Base-by-base conservation (phyloP, 352 stramenopile species). In the Globisporangium spiculum region DNA sequence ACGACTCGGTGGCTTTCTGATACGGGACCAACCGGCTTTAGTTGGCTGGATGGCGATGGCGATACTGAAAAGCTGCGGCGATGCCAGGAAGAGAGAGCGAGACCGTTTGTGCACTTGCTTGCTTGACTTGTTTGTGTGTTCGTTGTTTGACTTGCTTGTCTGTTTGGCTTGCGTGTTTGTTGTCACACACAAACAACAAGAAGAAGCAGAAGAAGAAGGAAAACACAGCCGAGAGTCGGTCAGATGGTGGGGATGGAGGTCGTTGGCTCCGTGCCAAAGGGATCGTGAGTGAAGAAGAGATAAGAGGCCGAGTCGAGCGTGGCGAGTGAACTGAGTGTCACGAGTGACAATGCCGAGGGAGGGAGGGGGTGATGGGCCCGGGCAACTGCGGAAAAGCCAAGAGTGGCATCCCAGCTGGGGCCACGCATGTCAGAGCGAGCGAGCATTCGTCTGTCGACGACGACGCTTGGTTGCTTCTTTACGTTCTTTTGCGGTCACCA, bases 251-350 rank as follows among this genome's bases (percentile, higher is more conserved):
- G n/a, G 50, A 27, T 26, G n/a, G 50, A 26, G 50, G n/a, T 30
- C 9, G 30, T 26, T 18, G 50, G 44, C 44, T 52, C 12, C 0
- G 55, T 61, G 55, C 55, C 55, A 18, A 38, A 16, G 46, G 55
- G 55, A 61, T 61, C 55, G 55, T 61, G 55, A 61, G 55, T 61
- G 55, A 61, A 61, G 27, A 61, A 61, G 27, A 44, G 36, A 61
- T 46, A 61, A 61, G 27, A 44, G 36, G 3, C 14, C 36, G 30
- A 26, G 54, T 50, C 41, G 7, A 30, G 52, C 14, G 52, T 57
- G 22, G 53, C 54, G 27, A 59, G 38, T 59, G 7, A 20, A 20
- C 30, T 32, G 30, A 32, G 30, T 38, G 7, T 12, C 27, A 10
- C 18, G 55, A 30, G 20, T 22, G 30, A n/a, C 55, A 27, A 27